Evolutionary conservation across 2,329 filamentous ascomycete genomes (phyloP).

Genomic region (Boeremia lycopersici): DNA sequence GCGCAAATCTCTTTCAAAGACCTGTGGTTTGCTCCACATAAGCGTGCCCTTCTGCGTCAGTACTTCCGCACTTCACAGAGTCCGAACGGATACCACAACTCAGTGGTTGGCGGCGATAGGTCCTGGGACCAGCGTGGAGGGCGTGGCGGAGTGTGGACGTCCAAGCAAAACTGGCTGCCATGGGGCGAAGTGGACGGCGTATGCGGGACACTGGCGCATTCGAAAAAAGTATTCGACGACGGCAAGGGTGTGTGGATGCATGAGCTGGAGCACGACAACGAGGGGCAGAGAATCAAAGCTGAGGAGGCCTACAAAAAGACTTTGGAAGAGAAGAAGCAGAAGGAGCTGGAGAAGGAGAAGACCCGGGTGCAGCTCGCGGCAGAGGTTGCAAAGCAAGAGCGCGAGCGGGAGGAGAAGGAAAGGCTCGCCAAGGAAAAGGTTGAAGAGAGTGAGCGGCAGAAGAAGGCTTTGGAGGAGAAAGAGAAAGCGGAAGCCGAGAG

Average conservation of each 20-base stretch:
- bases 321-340: slow-evolving; percentile 19
- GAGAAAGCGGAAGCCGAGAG: slow-evolving; percentile 10
- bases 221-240: slow-evolving; percentile 57
- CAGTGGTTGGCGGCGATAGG: slow-evolving; percentile 53
- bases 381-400: slow-evolving; percentile 15
- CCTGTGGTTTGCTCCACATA: slow-evolving; percentile 58
- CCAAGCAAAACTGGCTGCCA: slow-evolving; percentile 53
- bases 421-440: slow-evolving; percentile 11
- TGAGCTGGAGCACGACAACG: slow-evolving; percentile 29
- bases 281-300: slow-evolving; percentile 18
- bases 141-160: slow-evolving; percentile 61
- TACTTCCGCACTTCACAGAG: slow-evolving; percentile 55
- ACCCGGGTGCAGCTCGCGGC: slow-evolving; percentile 6
- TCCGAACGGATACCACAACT: slow-evolving; percentile 51
- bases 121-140: slow-evolving; percentile 59
- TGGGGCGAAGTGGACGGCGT: slow-evolving; percentile 55
- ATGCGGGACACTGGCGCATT: slow-evolving; percentile 42
- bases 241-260: slow-evolving; percentile 50
- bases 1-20: slow-evolving; percentile 48
- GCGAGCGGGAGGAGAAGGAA: slow-evolving; percentile 12
- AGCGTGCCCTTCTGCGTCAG: slow-evolving; percentile 57
- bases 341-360: slow-evolving; percentile 20
- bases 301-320: slow-evolving; percentile 21
- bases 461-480: slow-evolving; percentile 1
- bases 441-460: slow-evolving; percentile 10